A percentile compares a stretch with the other conserved stretches of the same genome.
These are phyloP conservation scores for Colletotrichum cereale DNA, from an alignment of 2,329 filamentous ascomycete genomes.

Conservation along the genomic window DNA sequence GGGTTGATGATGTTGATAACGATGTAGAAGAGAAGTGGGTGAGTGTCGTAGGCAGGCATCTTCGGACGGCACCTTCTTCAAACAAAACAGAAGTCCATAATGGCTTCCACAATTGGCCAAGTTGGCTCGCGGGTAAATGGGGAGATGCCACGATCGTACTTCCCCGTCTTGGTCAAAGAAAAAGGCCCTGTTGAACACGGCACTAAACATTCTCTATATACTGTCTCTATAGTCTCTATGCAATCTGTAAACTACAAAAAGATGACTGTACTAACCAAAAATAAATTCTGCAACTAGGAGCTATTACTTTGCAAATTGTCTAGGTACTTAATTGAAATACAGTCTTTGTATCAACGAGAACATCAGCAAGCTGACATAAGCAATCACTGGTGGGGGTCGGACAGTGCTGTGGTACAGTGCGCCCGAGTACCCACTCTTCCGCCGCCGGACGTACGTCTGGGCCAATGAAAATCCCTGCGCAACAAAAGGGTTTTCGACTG, in stretches of 20 bases:
- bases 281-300: too few species aligned
- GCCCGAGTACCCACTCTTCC: not conserved
- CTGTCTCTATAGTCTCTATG: not conserved
- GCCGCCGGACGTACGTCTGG: not conserved
- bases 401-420: conserved; percentile 4
- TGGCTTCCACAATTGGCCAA: not conserved
- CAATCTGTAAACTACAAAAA: too few species aligned
- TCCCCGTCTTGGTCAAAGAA: not conserved
- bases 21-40: not conserved
- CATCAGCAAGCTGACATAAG: conserved; percentile 27
- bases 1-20: not conserved
- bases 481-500: conserved; percentile 41
- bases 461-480: conserved; percentile 42
- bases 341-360: too few species aligned
- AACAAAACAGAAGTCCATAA: not conserved
- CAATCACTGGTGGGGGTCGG: not conserved
- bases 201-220: too few species aligned
- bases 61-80: not conserved
- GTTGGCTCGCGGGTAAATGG: too few species aligned
- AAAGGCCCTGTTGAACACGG: too few species aligned
- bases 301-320: too few species aligned
- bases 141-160: not conserved
- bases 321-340: too few species aligned
- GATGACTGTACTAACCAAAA: too few species aligned
- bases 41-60: too few species aligned